phyloP scores from a whole-genome alignment of 2,329 filamentous ascomycete species.

The Paraphaeosphaeria minitans region DNA sequence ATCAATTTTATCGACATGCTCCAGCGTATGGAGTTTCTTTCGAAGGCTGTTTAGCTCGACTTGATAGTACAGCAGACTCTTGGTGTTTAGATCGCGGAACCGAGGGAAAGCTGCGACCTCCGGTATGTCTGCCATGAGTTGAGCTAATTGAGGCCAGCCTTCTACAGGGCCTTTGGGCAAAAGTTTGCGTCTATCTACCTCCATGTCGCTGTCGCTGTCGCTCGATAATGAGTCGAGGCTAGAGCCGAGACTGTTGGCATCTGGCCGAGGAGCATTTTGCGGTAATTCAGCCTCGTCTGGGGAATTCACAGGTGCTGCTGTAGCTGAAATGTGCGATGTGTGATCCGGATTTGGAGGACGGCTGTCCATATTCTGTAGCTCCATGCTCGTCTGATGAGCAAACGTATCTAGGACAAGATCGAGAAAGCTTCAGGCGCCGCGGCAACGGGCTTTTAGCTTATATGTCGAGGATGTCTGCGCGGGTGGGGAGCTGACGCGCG shows the following conservation, averaged over 20 bases:
- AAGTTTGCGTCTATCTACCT: neutral
- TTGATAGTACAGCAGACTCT: conserved; percentile 21
- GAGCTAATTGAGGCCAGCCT: conserved; percentile 19
- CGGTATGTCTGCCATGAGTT: conserved; percentile 13
- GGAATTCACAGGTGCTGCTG: conserved; percentile 1
- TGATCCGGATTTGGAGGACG: neutral
- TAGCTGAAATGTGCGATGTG: neutral
- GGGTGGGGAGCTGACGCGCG: neutral
- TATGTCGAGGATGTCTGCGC: neutral
- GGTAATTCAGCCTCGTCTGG: neutral
- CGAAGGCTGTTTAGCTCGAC: conserved; percentile 6
- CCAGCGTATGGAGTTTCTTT: conserved; percentile 11
- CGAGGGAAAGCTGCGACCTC: conserved; percentile 9
- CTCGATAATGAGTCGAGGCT: neutral
- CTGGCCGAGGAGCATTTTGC: neutral
- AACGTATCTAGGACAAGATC: neutral
- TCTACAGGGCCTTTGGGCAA: conserved; percentile 5
- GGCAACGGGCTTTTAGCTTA: neutral
- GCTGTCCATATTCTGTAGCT: neutral
- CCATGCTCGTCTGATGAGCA: neutral
- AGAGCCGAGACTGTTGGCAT: neutral
- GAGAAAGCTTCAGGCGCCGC: neutral
- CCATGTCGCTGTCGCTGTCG: neutral
- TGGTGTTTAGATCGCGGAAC: conserved; percentile 16
- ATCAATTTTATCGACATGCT: conserved; percentile 4